Percentiles rank a stretch among this genome's conserved stretches.
phyloP scores from a whole-genome alignment of 176 grass and related monocot species.

The Aegilops speltoides region DNA sequence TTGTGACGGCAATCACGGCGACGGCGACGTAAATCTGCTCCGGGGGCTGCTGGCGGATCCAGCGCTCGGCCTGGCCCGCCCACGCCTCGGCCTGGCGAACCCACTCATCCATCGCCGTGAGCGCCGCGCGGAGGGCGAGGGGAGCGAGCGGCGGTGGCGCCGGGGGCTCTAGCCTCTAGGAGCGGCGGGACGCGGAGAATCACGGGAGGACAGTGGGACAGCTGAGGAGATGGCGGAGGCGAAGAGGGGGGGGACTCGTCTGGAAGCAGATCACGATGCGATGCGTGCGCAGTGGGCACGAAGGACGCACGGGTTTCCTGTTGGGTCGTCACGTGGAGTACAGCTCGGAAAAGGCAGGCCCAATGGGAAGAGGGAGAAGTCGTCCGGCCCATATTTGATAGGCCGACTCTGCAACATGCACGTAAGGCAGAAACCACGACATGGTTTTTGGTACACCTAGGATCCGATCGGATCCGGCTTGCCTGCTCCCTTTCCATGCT shows the following conservation, averaged over 20 bases:
- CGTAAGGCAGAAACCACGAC: no score
- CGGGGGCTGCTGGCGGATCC: slow-evolving; percentile 70
- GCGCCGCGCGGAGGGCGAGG: neutral
- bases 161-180: neutral
- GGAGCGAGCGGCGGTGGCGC: neutral
- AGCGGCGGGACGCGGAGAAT: neutral
- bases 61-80: slow-evolving; percentile 54
- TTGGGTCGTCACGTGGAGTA: neutral
- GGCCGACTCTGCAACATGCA: no score
- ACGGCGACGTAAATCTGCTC: slow-evolving; percentile 81
- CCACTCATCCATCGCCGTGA: slow-evolving; percentile 53
- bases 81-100: slow-evolving; percentile 41
- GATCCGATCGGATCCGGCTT: no score
- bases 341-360: neutral
- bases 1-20: slow-evolving; percentile 52
- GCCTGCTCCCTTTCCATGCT: no score
- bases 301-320: neutral
- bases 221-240: neutral
- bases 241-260: neutral
- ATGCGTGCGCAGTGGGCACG: neutral
- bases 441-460: no score
- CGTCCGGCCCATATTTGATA: no score
- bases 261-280: neutral
- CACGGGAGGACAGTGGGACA: neutral
- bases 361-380: no score